Conservation (phyloP, 352 stramenopile species). For the Paralagenidium karlingii region DNA sequence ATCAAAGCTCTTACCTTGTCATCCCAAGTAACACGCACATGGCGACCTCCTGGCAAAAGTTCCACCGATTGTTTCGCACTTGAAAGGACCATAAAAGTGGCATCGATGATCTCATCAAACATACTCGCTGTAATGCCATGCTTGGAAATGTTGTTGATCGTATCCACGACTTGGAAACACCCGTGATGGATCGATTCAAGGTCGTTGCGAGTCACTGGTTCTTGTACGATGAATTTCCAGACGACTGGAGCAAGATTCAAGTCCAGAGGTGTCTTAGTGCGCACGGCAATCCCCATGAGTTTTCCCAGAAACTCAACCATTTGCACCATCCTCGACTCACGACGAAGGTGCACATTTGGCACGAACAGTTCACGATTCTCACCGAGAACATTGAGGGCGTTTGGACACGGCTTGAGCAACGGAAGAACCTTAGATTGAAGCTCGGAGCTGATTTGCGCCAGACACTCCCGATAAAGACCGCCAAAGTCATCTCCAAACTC, state of each 20-base stretch:
- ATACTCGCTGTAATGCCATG: constrained; percentile 73
- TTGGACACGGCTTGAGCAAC: constrained; percentile 82
- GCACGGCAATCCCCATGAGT: constrained; percentile 87
- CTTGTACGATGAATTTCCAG: constrained; percentile 87
- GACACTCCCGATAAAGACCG: constrained; percentile 81
- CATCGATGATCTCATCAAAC: constrained; percentile 87
- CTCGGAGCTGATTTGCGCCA: constrained; percentile 80
- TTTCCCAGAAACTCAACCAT: constrained; percentile 94
- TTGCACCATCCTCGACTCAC: constrained; percentile 33
- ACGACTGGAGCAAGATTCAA: constrained; percentile 85
- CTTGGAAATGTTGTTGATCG: constrained; percentile 65
- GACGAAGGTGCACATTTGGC: constrained; percentile 46
- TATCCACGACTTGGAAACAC: constrained; percentile 82
- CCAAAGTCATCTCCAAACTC: constrained; percentile 87
- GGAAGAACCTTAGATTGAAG: constrained; percentile 75
- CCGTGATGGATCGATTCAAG: constrained; percentile 73
- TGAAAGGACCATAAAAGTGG: constrained; percentile 82
- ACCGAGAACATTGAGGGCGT: constrained; percentile 69
- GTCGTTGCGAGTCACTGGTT: constrained; percentile 66
- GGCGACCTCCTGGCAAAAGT: constrained; percentile 59
- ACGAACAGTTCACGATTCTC: constrained; percentile 85
- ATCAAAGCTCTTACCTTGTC: constrained; percentile 26
- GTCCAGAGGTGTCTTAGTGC: constrained; percentile 88
- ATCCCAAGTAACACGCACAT: constrained; percentile 83
- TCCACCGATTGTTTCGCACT: constrained; percentile 68